These are phyloP conservation scores for Aspergillus calidoustus DNA, from an alignment of 2,329 filamentous ascomycete species.

Conservation along the genomic window DNA sequence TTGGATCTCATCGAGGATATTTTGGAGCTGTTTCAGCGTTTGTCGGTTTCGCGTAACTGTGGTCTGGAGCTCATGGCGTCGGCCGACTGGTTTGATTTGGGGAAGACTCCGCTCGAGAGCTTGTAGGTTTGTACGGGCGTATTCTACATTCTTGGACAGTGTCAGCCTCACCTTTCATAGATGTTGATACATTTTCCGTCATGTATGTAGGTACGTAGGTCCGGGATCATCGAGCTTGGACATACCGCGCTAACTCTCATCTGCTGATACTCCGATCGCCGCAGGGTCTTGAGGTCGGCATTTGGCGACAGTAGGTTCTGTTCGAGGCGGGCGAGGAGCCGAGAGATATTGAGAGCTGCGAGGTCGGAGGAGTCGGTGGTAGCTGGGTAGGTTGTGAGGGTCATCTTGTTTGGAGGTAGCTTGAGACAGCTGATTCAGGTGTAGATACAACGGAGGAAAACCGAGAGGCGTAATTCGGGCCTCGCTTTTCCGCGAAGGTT, in stretches of 20 bases:
- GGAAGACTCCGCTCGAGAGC: conserved; percentile 47
- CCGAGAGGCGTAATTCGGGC: neutral
- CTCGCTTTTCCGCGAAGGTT: neutral
- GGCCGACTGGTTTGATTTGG: conserved; percentile 43
- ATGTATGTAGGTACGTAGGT: neutral
- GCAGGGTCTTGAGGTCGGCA: conserved; percentile 43
- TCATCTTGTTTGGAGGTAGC: conserved; percentile 22
- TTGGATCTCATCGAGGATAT: conserved; percentile 38
- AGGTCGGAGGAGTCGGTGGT: conserved; percentile 31
- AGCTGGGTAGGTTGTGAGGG: conserved; percentile 25
- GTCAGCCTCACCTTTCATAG: neutral
- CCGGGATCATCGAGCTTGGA: conserved; percentile 1
- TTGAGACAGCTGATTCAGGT: neutral
- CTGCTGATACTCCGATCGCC: conserved; percentile 48
- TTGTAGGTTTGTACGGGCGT: conserved; percentile 47
- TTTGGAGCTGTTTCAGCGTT: conserved; percentile 38
- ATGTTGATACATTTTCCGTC: neutral
- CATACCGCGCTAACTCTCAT: conserved; percentile 47
- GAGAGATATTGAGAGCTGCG: conserved; percentile 45
- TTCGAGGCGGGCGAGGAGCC: conserved; percentile 49
- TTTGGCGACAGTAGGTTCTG: conserved; percentile 47
- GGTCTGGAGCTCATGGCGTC: conserved; percentile 44
- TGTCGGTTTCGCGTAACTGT: conserved; percentile 46
- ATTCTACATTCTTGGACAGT: conserved; percentile 47
- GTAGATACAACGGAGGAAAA: neutral